These are phyloP conservation scores for Moringa oleifera DNA, from an alignment of 345 rosid species.

Conservation along the genomic window DNA sequence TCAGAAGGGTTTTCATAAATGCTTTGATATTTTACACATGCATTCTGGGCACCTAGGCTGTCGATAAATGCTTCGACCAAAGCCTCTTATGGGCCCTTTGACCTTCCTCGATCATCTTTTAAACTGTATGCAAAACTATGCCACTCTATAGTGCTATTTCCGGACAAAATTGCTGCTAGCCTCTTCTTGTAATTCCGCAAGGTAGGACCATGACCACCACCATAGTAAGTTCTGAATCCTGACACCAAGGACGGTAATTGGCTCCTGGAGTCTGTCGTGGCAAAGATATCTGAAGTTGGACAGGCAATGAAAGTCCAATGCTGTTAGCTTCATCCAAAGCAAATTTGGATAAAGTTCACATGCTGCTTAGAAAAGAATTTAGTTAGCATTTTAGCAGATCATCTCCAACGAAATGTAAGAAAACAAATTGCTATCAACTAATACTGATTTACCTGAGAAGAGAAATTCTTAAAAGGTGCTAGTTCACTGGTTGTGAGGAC, in stretches of 20 bases:
- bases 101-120: conserved; percentile 74
- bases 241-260: conserved; percentile 86
- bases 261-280: conserved; percentile 96
- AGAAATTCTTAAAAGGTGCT: too few species aligned
- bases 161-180: conserved; percentile 67
- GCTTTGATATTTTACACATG: too few species aligned
- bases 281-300: conserved; percentile 83
- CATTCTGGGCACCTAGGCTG: conserved; percentile 84
- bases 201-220: conserved; percentile 59
- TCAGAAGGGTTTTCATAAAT: too few species aligned
- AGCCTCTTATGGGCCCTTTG: conserved; percentile 53
- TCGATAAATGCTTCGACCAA: conserved; percentile 78
- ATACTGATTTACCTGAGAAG: too few species aligned
- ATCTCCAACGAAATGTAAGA: too few species aligned
- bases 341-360: neutral
- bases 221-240: conserved; percentile 79
- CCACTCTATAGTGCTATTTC: conserved; percentile 58
- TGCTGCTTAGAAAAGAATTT: neutral
- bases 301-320: conserved; percentile 85
- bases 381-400: too few species aligned
- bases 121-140: conserved; percentile 49
- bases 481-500: too few species aligned
- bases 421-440: too few species aligned
- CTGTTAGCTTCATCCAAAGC: conserved; percentile 59
- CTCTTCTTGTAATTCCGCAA: conserved; percentile 88